Evolutionary conservation across 2,329 filamentous ascomycete genomes (phyloP).

Genomic region (Tolypocladium tundrense): DNA sequence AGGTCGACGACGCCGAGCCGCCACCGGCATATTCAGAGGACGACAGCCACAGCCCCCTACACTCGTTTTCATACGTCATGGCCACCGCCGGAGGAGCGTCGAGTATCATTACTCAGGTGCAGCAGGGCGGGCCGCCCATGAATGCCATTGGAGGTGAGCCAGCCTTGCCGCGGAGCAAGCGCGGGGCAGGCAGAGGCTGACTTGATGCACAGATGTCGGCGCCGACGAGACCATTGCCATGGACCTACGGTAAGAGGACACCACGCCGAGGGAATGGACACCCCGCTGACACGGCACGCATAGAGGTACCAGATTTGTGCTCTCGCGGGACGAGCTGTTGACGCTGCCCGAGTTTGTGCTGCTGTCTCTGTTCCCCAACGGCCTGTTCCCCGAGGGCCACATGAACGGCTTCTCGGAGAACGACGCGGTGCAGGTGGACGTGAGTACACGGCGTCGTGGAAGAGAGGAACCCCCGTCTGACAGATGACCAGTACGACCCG

Average conservation of each 20-base stretch:
- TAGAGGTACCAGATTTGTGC: conserved; percentile 85
- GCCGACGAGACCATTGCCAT: conserved; percentile 92
- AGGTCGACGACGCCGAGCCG: conserved; percentile 78
- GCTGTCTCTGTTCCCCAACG: conserved; percentile 94
- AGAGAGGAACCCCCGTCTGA: neutral
- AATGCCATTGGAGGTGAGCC: conserved; percentile 74
- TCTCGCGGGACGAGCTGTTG: conserved; percentile 88
- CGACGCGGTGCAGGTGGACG: conserved; percentile 94
- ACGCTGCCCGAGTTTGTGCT: conserved; percentile 96
- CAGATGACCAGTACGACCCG: conserved; percentile 70
- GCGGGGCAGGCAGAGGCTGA: conserved; percentile 1
- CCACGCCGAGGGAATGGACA: too few species aligned
- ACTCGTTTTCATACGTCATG: conserved; percentile 94
- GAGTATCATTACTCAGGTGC: conserved; percentile 99
- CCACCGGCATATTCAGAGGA: conserved; percentile 96
- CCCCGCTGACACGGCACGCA: conserved; percentile 14
- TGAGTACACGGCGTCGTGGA: conserved; percentile 41
- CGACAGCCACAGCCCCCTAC: conserved; percentile 81
- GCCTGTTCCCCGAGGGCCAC: conserved; percentile 93
- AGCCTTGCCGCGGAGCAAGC: neutral
- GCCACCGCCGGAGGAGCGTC: conserved; percentile 91
- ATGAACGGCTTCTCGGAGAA: conserved; percentile 88
- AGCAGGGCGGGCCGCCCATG: conserved; percentile 81
- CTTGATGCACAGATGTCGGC: conserved; percentile 52
- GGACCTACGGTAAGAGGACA: conserved; percentile 68